Conservation (phyloP, 2,329 filamentous ascomycete species). For the Lachnellula willkommii region DNA sequence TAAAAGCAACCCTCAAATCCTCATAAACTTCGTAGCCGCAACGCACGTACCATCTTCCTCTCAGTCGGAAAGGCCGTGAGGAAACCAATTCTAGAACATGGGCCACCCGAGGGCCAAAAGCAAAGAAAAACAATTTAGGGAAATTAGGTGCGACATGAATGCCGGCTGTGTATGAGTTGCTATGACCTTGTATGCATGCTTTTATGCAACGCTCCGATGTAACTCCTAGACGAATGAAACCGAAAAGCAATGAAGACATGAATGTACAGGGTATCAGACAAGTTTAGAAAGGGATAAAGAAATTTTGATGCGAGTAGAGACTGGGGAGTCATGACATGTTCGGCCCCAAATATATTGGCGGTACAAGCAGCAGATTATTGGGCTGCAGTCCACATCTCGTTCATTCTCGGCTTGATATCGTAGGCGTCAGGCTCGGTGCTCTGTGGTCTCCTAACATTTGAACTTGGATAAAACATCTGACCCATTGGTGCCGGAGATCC, state of each 20-base stretch:
- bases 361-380: slow-evolving; percentile 34
- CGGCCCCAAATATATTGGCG: not conserved
- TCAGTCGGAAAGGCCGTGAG: not conserved
- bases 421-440: slow-evolving; percentile 69
- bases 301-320: not conserved
- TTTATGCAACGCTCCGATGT: not conserved
- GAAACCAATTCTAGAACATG: not conserved
- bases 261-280: not conserved
- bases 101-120: not conserved
- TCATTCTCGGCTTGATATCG: slow-evolving; percentile 54
- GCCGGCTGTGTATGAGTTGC: not conserved
- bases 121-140: not conserved
- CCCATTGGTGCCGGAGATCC: slow-evolving; percentile 51
- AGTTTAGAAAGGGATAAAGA: not conserved
- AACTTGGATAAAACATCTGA: slow-evolving; percentile 68
- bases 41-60: not conserved
- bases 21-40: not conserved
- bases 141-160: not conserved
- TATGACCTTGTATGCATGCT: not conserved
- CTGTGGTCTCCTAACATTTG: slow-evolving; percentile 64
- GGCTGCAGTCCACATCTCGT: slow-evolving; percentile 48
- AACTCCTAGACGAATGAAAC: not conserved
- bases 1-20: not conserved
- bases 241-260: not conserved
- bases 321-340: not conserved